A percentile compares a stretch with the other conserved stretches of the same genome.
phyloP scores from a whole-genome alignment of 495 filamentous ascomycete genomes.

The Daldinia caldariorum region DNA sequence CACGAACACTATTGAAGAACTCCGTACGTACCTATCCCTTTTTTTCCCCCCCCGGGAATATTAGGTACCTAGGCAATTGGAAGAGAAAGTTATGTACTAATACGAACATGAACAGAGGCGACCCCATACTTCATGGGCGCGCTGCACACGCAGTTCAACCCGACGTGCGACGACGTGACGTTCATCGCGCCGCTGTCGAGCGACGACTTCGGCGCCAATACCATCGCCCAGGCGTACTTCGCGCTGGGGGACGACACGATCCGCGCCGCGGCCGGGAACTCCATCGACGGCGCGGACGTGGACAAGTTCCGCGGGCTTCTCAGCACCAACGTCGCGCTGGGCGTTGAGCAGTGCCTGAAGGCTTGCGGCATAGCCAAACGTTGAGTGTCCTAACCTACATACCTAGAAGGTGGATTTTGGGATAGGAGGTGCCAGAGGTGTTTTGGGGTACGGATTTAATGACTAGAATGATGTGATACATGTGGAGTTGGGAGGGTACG shows the following conservation, averaged over 20 bases:
- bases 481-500: too few relatives aligned
- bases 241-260: slow-evolving; percentile 56
- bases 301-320: slow-evolving; percentile 56
- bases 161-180: slow-evolving; percentile 57
- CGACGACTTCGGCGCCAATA: slow-evolving; percentile 61
- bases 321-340: slow-evolving; percentile 57
- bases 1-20: slow-evolving; percentile 50
- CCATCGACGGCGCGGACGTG: slow-evolving; percentile 57
- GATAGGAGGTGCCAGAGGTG: too few relatives aligned
- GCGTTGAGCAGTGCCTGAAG: slow-evolving; percentile 58
- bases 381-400: neutral
- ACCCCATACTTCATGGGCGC: slow-evolving; percentile 61
- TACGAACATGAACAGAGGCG: too few relatives aligned
- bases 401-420: neutral
- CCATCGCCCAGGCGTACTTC: slow-evolving; percentile 63
- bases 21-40: slow-evolving; percentile 30
- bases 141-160: slow-evolving; percentile 66
- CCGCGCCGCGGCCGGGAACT: slow-evolving; percentile 53
- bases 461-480: too few relatives aligned
- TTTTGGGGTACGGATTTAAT: too few relatives aligned
- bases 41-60: too few relatives aligned
- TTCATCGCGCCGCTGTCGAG: slow-evolving; percentile 61
- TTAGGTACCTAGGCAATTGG: too few relatives aligned
- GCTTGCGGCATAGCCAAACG: slow-evolving; percentile 49
- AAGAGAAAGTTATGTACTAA: too few relatives aligned